These are phyloP conservation scores for Besnoitia besnoiti DNA, from an alignment of 169 alveolate genomes.

Conservation along the genomic window DNA sequence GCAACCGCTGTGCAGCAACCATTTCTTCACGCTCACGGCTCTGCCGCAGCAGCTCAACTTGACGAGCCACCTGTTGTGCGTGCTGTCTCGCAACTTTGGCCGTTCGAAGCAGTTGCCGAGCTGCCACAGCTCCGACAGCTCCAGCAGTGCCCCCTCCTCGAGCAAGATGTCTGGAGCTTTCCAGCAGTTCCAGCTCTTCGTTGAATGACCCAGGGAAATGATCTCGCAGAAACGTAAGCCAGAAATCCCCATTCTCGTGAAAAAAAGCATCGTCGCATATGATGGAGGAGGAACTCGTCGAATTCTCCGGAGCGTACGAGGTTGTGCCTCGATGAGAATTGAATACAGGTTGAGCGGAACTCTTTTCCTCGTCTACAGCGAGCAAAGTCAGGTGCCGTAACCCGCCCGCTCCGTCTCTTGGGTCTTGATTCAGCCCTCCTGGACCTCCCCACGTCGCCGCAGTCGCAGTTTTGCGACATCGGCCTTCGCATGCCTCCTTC, in stretches of 20 bases:
- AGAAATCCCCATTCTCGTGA: background rate
- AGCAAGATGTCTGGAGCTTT: background rate
- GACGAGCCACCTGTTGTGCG: background rate
- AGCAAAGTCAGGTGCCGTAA: no score
- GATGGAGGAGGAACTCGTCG: background rate
- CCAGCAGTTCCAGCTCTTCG: conserved; percentile 21
- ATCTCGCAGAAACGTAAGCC: background rate
- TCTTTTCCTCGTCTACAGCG: no score
- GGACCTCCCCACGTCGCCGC: no score
- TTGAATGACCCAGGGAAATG: background rate
- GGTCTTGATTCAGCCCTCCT: no score
- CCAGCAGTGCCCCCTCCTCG: background rate
- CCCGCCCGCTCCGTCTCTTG: no score
- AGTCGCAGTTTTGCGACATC: background rate
- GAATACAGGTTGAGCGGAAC: no score
- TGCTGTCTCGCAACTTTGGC: background rate
- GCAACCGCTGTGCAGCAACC: background rate
- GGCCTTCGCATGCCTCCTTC: conserved; percentile 27
- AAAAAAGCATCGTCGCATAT: background rate
- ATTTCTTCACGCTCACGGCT: background rate
- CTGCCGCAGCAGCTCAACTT: background rate
- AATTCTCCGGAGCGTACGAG: no score
- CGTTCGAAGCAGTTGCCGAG: background rate
- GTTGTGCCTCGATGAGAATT: no score
- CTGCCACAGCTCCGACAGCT: background rate